phyloP scores from a whole-genome alignment of 1,284 basidiomycete species.

The Porodaedalea pini region DNA sequence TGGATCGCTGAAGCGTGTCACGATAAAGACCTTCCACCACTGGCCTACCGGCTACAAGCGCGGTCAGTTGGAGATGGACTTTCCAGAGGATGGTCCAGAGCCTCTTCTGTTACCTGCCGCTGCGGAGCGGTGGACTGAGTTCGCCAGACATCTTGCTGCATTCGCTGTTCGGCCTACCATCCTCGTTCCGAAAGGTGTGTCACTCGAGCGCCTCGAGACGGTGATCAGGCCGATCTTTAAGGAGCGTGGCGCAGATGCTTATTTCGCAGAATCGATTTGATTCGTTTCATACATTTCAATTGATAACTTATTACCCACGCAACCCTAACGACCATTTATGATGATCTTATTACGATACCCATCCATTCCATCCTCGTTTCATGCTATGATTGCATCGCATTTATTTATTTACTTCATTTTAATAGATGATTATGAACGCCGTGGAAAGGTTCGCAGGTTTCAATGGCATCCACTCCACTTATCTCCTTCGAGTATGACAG shows the following conservation, averaged over 20 bases:
- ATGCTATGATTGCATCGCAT: background rate
- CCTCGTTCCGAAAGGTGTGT: constrained; percentile 5
- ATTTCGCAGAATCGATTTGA: constrained; percentile 2
- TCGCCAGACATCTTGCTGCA: constrained; percentile 4
- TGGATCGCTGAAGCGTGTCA: constrained; percentile 5
- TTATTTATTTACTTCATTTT: background rate
- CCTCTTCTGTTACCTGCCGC: background rate
- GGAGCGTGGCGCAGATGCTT: background rate
- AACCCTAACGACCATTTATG: too few species aligned
- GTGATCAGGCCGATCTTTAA: background rate
- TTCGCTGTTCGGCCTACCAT: constrained; percentile 6
- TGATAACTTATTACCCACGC: background rate
- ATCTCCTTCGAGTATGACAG: background rate
- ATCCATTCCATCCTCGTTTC: background rate
- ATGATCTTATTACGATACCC: too few species aligned
- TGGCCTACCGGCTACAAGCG: constrained; percentile 3
- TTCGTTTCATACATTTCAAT: background rate
- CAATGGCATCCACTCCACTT: too few species aligned
- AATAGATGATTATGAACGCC: background rate
- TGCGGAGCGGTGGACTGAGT: constrained; percentile 3
- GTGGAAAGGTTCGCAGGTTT: too few species aligned
- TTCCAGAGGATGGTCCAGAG: background rate
- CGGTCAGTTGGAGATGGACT: background rate
- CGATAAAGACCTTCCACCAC: constrained; percentile 14
- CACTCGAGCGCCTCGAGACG: background rate